Base-by-base conservation (phyloP, 768 basidiomycete species). In the Gymnopilus junonius region DNA sequence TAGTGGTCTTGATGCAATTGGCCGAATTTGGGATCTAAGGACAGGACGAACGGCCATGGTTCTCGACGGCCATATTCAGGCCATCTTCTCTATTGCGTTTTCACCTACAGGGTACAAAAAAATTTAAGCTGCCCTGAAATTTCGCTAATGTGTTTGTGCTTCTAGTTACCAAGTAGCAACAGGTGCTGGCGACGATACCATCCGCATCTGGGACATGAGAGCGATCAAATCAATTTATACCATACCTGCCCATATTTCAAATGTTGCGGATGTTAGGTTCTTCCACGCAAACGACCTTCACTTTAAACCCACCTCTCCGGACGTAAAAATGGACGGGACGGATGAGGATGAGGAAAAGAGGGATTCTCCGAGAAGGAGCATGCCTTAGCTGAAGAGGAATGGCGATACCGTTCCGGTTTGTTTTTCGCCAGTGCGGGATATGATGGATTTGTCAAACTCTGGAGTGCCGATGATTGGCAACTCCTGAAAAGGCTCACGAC, bases 391-490 rank as follows among this genome's bases (percentile, higher is more conserved):
- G 76, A 80, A 55, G 88, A 92, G 64, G 90, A 94, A 65, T 90
- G 89, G 87, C 84, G 81, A 61, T 94, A 94, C 63, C 88, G 92
- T 4, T 89, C 92, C 10, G 97, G 97, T 2, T 78, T 97, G 57
- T 99, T 97, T 81, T 88, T 99, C 62, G 95, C 93, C 3, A 94
- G 93, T 67, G 82, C 93, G 3, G 96, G 97, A 3, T 99, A 98
- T 74, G 97, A 99, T 72, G 94, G 95, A 4, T 86, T 91, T 61
- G 93, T 99, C 72, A 95, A 97, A 75, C 71, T 99, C 59, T 99
- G 97, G 97, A 93, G 91, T 70, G 93, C 96, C 50, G 97, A 99
- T 73, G 97, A 99, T 71, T 99, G 97, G 97, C 95, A 94, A 70
- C 79, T 96, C 45, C 83, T 97, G 55, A 86, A 90, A 65, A 92